These are phyloP conservation scores for Apiospora saccharicola DNA, from an alignment of 2,329 filamentous ascomycete species.

Conservation along the genomic window DNA sequence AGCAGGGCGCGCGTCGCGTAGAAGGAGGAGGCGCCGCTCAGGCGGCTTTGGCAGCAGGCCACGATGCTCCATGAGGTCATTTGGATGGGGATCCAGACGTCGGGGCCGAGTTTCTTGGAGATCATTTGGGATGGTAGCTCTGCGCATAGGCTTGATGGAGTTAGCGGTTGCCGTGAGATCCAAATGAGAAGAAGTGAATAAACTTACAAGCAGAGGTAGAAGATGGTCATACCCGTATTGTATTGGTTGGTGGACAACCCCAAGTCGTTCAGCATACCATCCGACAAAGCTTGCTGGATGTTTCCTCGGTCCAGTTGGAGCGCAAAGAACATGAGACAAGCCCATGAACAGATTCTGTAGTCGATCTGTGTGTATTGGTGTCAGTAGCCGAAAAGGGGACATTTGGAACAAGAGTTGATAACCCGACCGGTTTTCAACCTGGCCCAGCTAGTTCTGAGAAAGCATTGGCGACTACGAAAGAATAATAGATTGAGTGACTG, in stretches of 20 bases:
- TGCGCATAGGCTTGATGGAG: constrained; percentile 28
- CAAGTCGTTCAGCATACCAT: constrained; percentile 44
- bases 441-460: no score
- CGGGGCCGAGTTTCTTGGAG: constrained; percentile 36
- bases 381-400: background rate
- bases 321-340: constrained; percentile 62
- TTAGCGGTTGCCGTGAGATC: background rate
- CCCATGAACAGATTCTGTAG: constrained; percentile 57
- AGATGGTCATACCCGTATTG: constrained; percentile 29
- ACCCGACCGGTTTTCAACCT: no score
- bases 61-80: constrained; percentile 46
- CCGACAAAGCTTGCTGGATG: constrained; percentile 46
- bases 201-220: constrained; percentile 29
- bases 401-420: no score
- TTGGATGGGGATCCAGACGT: constrained; percentile 44
- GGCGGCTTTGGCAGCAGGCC: constrained; percentile 41
- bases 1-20: constrained; percentile 42
- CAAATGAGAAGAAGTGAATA: no score
- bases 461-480: no score
- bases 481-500: background rate
- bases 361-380: constrained; percentile 47
- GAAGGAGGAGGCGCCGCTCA: constrained; percentile 40
- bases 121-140: constrained; percentile 37
- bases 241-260: constrained; percentile 42
- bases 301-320: constrained; percentile 59